These are phyloP conservation scores for Blastocladiella britannica DNA, from an alignment of 192 early-diverging fungal genomes.

Conservation along the genomic window DNA sequence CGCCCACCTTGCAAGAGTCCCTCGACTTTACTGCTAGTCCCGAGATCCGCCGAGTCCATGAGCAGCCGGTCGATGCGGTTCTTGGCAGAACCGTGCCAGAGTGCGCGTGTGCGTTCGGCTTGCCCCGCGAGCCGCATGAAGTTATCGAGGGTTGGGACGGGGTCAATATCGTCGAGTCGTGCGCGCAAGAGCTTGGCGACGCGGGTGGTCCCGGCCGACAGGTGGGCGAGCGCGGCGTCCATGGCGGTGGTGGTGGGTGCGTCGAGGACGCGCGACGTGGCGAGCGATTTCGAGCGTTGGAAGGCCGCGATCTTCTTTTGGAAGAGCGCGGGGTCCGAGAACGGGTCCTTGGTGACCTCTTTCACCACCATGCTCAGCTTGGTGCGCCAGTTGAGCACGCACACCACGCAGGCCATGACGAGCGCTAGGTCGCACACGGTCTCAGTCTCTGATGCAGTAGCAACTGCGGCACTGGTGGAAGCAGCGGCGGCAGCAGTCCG, in stretches of 20 bases:
- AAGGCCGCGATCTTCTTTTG: background rate
- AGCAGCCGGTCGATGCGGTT: background rate
- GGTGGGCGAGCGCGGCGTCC: background rate
- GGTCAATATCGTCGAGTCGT: background rate
- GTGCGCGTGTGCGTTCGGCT: background rate
- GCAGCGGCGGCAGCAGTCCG: too few species aligned
- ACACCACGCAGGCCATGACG: background rate
- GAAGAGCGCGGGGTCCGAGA: background rate
- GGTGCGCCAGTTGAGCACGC: background rate
- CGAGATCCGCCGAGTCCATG: too few species aligned
- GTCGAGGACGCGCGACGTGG: background rate
- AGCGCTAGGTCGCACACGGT: background rate
- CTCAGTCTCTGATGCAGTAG: too few species aligned
- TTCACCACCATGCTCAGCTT: background rate
- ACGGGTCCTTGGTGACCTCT: background rate
- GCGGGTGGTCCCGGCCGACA: background rate
- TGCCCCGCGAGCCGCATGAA: background rate
- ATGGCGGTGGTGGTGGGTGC: background rate
- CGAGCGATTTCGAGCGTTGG: background rate
- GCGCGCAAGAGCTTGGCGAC: background rate
- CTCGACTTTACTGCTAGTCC: background rate
- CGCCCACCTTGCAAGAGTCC: background rate
- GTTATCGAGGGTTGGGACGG: background rate
- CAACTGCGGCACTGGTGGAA: too few species aligned
- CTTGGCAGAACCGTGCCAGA: background rate